Conservation (phyloP, 2,329 filamentous ascomycete genomes). For the Thielaviopsis euricoi region DNA sequence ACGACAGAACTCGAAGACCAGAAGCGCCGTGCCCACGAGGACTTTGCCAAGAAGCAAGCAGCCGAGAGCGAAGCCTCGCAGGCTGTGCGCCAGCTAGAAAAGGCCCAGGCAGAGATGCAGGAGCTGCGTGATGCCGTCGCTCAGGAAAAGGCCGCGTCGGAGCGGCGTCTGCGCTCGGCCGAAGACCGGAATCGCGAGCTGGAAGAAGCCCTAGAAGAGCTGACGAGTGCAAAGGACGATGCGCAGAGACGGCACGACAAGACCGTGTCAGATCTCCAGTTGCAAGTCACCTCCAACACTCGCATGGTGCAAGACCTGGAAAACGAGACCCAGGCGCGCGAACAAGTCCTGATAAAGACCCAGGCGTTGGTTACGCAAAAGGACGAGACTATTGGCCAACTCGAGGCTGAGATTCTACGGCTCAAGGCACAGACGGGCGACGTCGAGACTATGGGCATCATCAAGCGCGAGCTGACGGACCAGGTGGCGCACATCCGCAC, state of each 20-base stretch:
- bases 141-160: constrained; percentile 45
- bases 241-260: constrained; percentile 46
- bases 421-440: constrained; percentile 79
- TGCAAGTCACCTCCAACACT: constrained; percentile 30
- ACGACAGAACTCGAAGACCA: constrained; percentile 71
- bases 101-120: constrained; percentile 33
- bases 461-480: constrained; percentile 76
- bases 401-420: constrained; percentile 71
- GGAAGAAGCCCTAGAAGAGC: constrained; percentile 69
- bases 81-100: constrained; percentile 32
- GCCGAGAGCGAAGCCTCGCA: constrained; percentile 39
- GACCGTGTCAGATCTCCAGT: constrained; percentile 36
- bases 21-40: constrained; percentile 66
- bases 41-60: constrained; percentile 51
- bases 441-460: constrained; percentile 66
- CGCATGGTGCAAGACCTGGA: constrained; percentile 40
- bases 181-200: constrained; percentile 57
- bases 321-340: constrained; percentile 38
- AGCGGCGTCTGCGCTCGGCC: constrained; percentile 51
- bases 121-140: constrained; percentile 33
- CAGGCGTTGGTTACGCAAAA: constrained; percentile 53
- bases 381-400: constrained; percentile 51
- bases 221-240: constrained; percentile 46
- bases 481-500: constrained; percentile 83
- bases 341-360: constrained; percentile 37